These are phyloP conservation scores for Dactylis glomerata DNA, from an alignment of 176 grass and related monocot species.

Conservation along the genomic window DNA sequence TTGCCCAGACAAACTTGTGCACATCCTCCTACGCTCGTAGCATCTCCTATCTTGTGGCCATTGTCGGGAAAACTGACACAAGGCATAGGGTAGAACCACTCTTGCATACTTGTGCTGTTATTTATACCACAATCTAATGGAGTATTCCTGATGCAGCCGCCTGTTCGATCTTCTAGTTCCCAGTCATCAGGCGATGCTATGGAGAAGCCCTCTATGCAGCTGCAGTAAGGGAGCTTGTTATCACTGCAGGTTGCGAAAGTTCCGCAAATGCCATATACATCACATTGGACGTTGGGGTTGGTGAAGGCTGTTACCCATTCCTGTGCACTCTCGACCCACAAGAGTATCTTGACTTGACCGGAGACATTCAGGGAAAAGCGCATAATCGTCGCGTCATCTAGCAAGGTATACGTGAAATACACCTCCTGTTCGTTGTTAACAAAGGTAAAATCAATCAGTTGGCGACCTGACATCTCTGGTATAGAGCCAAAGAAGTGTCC, in stretches of 20 bases:
- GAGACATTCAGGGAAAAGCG: conserved; percentile 22
- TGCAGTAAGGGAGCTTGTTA: not conserved
- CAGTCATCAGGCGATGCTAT: conserved; percentile 2
- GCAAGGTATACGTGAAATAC: conserved; percentile 25
- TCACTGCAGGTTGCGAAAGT: not conserved
- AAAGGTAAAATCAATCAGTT: not conserved
- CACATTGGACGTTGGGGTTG: not conserved
- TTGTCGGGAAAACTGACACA: not conserved
- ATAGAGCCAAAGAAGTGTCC: conserved; percentile 19
- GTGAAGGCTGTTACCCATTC: not conserved
- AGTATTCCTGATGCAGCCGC: conserved; percentile 1
- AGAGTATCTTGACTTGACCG: conserved; percentile 30
- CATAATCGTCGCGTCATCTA: not conserved
- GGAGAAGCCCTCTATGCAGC: conserved; percentile 19
- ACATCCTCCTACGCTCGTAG: not conserved
- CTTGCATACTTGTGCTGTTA: not conserved
- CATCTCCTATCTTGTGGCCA: not conserved
- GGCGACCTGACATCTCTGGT: not conserved
- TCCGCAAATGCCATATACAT: not conserved
- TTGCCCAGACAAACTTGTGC: not conserved
- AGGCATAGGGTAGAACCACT: not conserved
- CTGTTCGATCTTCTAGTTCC: conserved; percentile 18
- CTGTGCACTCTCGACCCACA: conserved; percentile 25
- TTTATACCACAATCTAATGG: not conserved
- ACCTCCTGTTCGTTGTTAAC: conserved; percentile 14